These are phyloP conservation scores for Fusarium vanettenii DNA, from an alignment of 2,329 filamentous ascomycete genomes.

Conservation along the genomic window DNA sequence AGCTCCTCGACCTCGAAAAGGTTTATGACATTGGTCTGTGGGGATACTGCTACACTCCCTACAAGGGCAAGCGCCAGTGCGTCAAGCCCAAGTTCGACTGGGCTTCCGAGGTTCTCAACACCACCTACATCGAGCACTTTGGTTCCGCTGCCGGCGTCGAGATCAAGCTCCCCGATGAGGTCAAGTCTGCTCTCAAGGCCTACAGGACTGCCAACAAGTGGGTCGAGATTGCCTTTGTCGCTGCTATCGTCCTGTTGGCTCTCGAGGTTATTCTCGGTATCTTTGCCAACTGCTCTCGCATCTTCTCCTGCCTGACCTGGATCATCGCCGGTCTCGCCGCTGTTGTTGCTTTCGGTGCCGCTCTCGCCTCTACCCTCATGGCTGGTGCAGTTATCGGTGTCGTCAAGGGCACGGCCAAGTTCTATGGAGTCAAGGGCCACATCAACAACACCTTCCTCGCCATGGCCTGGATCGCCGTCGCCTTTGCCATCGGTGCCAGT, in stretches of 20 bases:
- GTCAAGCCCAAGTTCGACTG: conserved; percentile 79
- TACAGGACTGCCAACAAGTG: conserved; percentile 82
- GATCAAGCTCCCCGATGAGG: conserved; percentile 73
- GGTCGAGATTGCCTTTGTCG: conserved; percentile 85
- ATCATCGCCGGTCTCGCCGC: conserved; percentile 75
- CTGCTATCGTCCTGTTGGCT: conserved; percentile 76
- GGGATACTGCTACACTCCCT: conserved; percentile 81
- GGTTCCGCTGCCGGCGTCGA: conserved; percentile 58
- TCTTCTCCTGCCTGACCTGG: conserved; percentile 85
- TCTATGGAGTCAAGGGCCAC: conserved; percentile 75
- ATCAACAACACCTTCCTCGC: conserved; percentile 78
- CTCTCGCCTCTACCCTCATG: conserved; percentile 79
- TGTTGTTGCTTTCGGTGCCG: conserved; percentile 68
- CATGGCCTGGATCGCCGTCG: conserved; percentile 82
- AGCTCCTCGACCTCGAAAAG: conserved; percentile 61
- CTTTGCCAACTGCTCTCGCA: conserved; percentile 84
- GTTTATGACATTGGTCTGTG: conserved; percentile 86
- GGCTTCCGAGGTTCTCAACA: conserved; percentile 78
- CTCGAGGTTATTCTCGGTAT: conserved; percentile 82
- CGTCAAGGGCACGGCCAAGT: conserved; percentile 65
- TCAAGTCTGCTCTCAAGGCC: conserved; percentile 74
- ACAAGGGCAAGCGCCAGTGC: conserved; percentile 71
- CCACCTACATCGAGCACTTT: conserved; percentile 61
- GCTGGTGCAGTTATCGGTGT: conserved; percentile 74
- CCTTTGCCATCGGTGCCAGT: conserved; percentile 78